These are phyloP conservation scores for Mycena rebaudengoi DNA, from an alignment of 768 basidiomycete species.

Conservation along the genomic window DNA sequence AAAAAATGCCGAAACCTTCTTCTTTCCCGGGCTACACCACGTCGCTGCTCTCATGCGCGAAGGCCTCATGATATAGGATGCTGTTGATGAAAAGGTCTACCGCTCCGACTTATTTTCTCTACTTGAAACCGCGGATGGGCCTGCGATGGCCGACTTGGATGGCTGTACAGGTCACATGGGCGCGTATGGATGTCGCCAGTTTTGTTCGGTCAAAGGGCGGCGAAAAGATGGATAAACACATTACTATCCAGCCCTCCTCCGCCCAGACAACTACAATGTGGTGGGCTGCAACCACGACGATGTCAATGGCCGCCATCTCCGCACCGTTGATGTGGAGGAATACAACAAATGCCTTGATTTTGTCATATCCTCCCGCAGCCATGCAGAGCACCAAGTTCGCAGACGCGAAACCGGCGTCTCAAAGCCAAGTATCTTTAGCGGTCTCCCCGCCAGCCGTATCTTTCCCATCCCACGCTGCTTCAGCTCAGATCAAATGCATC, in stretches of 20 bases:
- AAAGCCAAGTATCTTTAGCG: not conserved
- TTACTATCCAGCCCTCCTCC: conserved; percentile 42
- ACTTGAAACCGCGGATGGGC: not conserved
- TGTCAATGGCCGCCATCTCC: conserved; percentile 37
- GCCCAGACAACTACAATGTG: conserved; percentile 35
- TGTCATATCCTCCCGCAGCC: conserved; percentile 45
- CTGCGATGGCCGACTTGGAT: not conserved
- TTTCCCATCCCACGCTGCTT: conserved; percentile 34
- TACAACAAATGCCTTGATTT: conserved; percentile 30
- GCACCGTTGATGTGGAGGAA: conserved; percentile 32
- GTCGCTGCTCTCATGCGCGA: not conserved
- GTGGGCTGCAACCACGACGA: conserved; percentile 31
- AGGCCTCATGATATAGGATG: conserved; percentile 2
- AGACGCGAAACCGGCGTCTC: conserved; percentile 14
- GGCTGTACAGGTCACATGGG: not conserved
- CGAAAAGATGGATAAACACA: conserved; percentile 36
- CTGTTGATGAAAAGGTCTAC: not conserved
- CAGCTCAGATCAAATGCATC: conserved; percentile 43
- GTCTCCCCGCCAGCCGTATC: not conserved
- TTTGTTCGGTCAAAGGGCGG: conserved; percentile 40
- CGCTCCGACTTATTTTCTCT: not conserved
- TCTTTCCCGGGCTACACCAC: not conserved
- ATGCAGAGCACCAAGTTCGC: conserved; percentile 36
- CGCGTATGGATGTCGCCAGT: conserved; percentile 41
- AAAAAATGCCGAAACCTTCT: not conserved